Base-by-base conservation (phyloP, 176 grass and related monocot genomes). In the Themeda triandra region DNA sequence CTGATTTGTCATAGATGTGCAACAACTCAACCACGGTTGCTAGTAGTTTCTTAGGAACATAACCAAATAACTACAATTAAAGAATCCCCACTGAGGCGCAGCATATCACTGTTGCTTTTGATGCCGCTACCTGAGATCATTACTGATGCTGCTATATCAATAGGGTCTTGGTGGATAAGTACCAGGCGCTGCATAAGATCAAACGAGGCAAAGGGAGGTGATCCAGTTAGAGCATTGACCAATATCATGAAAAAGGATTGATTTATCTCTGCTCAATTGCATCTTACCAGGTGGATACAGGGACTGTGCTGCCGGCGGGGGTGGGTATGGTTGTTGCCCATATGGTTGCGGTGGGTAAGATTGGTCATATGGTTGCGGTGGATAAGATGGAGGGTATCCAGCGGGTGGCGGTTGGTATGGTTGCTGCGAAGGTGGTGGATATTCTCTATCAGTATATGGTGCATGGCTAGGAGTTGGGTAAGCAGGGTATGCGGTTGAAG, bases 221-320 rank as follows among this genome's bases (percentile, higher is more conserved):
- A 73, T 58, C 15, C 25, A 4, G 78, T 88, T 39, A 83, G 75
- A 45, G 11, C 40, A 73, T 12, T 45, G 28, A 69, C 10, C 21
- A 44, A 76, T 40, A 65, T 30, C 71, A 44, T 36, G 40, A 56
- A 71, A n/a, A 58, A 32, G 1, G 6, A 67, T 48, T 21, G 39
- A 80, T 37, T 69, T 25, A 60, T 75, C n/a, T 42, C 35, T 36
- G 64, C 32, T 28, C 40, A 51, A 70, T 54, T 73, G 41, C 18
- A 83, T 49, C 78, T 69, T 84, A 97, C 95, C 92, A 78, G 86
- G 82, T 54, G 90, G 92, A 79, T 94, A 94, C 53, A 79, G 86
- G 48, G 90, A 80, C 75, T 88, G 86, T 63, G 66, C 69, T 35
- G 54, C 8, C 12, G 86, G 45, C 6, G 84, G 77, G 12, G 91